phyloP scores from a whole-genome alignment of 1,284 basidiomycete genomes.

The Moniliophthora roreri region DNA sequence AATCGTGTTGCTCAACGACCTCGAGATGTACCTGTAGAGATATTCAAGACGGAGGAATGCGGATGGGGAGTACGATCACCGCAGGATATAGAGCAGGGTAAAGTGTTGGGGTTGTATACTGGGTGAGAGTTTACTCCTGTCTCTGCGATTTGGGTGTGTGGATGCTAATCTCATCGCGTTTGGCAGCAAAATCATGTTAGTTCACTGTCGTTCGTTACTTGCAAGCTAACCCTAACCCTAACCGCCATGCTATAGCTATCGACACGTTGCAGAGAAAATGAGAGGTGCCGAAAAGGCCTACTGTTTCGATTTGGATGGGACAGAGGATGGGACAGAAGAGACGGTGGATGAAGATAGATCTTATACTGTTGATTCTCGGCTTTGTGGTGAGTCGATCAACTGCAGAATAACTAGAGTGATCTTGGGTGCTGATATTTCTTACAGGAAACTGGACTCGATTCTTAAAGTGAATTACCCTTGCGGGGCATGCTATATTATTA shows the following conservation, averaged over 20 bases:
- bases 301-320: conserved; percentile 59
- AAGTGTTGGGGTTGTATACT: conserved; percentile 59
- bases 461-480: conserved; percentile 51
- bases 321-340: conserved; percentile 37
- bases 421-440: conserved; percentile 8
- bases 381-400: conserved; percentile 37
- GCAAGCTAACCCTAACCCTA: background rate
- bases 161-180: conserved; percentile 6
- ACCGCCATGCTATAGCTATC: conserved; percentile 27
- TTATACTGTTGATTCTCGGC: conserved; percentile 49
- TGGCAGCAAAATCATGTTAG: conserved; percentile 31
- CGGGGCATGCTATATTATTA: no score
- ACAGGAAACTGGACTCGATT: conserved; percentile 74
- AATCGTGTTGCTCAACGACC: conserved; percentile 57
- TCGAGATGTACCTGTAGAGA: conserved; percentile 46
- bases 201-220: background rate
- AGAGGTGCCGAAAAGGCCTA: conserved; percentile 33
- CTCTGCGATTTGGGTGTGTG: no score
- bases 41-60: conserved; percentile 53
- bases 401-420: background rate
- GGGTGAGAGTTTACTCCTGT: conserved; percentile 40
- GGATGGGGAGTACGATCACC: conserved; percentile 56
- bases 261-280: conserved; percentile 37
- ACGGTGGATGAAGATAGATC: conserved; percentile 24
- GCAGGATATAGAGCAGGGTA: background rate